Conservation (phyloP, 495 filamentous ascomycete species). For the Umbilicaria muhlenbergii region DNA sequence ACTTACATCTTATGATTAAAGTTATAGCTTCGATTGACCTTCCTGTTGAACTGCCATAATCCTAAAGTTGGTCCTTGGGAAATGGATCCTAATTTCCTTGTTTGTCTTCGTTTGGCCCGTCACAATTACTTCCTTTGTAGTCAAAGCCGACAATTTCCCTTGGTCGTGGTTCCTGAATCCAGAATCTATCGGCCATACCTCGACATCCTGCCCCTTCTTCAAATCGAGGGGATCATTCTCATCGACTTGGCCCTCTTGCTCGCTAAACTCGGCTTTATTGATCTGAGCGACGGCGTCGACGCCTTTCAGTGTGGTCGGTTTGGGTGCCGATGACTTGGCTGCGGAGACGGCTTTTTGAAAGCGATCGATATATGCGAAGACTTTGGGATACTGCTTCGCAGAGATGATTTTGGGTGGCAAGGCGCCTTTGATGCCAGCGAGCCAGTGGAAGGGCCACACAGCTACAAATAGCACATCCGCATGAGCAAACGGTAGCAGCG, state of each 20-base stretch:
- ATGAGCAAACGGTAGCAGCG: too few species aligned
- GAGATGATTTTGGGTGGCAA: constrained; percentile 27
- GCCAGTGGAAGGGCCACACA: constrained; percentile 46
- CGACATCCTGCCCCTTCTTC: constrained; percentile 29
- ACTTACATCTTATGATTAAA: too few species aligned
- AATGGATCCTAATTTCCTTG: constrained; percentile 33
- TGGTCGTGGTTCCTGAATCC: constrained; percentile 37
- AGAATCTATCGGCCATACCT: constrained; percentile 40
- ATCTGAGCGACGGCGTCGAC: constrained; percentile 30
- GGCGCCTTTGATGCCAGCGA: constrained; percentile 29
- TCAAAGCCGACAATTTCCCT: constrained; percentile 32
- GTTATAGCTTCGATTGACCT: constrained; percentile 1
- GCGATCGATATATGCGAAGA: constrained; percentile 39
- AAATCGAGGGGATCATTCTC: constrained; percentile 26
- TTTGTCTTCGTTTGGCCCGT: constrained; percentile 23
- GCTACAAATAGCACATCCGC: constrained; percentile 11
- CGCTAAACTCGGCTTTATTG: constrained; percentile 17
- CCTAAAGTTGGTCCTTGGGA: constrained; percentile 38
- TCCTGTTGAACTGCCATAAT: constrained; percentile 17
- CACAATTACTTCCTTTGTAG: constrained; percentile 32
- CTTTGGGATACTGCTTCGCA: constrained; percentile 28
- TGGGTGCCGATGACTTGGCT: constrained; percentile 13
- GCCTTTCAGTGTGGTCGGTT: constrained; percentile 25
- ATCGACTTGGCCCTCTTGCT: constrained; percentile 20
- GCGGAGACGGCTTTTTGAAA: constrained; percentile 24